Conservation (phyloP, 768 basidiomycete species). For the Gymnopilus junonius region DNA sequence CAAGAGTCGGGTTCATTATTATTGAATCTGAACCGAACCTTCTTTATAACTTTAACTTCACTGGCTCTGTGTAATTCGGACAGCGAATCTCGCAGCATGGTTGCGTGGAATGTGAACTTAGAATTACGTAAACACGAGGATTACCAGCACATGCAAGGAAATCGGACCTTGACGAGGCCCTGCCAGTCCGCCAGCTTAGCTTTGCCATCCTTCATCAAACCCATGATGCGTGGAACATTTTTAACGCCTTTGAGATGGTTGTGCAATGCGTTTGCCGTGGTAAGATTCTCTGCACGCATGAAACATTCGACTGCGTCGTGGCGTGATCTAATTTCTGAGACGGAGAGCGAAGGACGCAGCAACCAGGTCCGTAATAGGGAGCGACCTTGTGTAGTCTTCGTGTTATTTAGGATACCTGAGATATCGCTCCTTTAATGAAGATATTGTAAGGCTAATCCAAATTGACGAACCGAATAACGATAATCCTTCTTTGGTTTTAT, state of each 20-base stretch:
- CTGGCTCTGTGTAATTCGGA: slow-evolving; percentile 60
- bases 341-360: slow-evolving; percentile 79
- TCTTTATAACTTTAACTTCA: slow-evolving; percentile 61
- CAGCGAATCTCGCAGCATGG: slow-evolving; percentile 75
- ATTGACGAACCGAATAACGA: slow-evolving; percentile 75
- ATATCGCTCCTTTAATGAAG: neutral
- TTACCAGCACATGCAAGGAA: neutral
- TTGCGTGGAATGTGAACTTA: slow-evolving; percentile 79
- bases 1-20: neutral
- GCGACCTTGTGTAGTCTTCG: slow-evolving; percentile 78
- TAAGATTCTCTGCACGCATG: slow-evolving; percentile 66
- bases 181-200: slow-evolving; percentile 81
- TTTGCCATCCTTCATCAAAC: slow-evolving; percentile 61
- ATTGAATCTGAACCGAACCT: slow-evolving; percentile 43
- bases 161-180: slow-evolving; percentile 71
- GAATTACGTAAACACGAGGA: slow-evolving; percentile 3
- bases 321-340: slow-evolving; percentile 69
- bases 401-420: slow-evolving; percentile 74
- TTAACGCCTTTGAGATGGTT: slow-evolving; percentile 76
- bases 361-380: slow-evolving; percentile 86
- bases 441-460: neutral
- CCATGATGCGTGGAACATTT: slow-evolving; percentile 71
- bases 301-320: slow-evolving; percentile 89
- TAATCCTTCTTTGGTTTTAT: slow-evolving; percentile 86
- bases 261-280: slow-evolving; percentile 56